phyloP scores from a whole-genome alignment of 2,329 filamentous ascomycete species.

The Dactylella cylindrospora region DNA sequence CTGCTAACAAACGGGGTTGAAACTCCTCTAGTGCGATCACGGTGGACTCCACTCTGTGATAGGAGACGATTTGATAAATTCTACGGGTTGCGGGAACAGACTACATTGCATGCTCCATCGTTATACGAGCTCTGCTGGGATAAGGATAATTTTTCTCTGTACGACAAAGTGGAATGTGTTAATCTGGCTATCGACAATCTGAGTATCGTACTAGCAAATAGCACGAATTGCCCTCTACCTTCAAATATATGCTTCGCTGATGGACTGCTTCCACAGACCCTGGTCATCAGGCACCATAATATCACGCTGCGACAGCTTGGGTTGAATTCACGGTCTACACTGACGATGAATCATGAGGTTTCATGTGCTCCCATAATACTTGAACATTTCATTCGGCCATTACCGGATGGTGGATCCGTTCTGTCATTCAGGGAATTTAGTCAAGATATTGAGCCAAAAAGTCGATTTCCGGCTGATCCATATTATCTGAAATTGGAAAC shows the following conservation, averaged over 20 bases:
- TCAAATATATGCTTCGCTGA: conserved; percentile 1
- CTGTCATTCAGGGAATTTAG: background rate
- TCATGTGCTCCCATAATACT: conserved; percentile 4
- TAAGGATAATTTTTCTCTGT: background rate
- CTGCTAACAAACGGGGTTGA: conserved; percentile 3
- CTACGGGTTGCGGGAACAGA: background rate
- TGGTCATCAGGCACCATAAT: background rate
- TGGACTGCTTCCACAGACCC: background rate
- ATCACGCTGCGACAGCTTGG: background rate
- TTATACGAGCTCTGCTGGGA: conserved; percentile 6
- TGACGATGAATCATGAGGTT: conserved; percentile 4
- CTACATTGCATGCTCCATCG: background rate
- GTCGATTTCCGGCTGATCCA: background rate
- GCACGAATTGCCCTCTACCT: background rate
- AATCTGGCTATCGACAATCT: background rate
- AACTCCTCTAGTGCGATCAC: conserved; percentile 1
- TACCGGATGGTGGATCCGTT: background rate
- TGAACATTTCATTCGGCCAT: conserved; percentile 3
- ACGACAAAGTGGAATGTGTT: conserved; percentile 2
- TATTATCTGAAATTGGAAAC: conserved; percentile 1
- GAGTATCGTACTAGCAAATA: background rate
- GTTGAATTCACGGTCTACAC: background rate
- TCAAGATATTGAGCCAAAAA: background rate
- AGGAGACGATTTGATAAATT: background rate
- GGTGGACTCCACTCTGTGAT: conserved; percentile 5